Conservation (phyloP, 495 filamentous ascomycete species). For the Xylaria palmicola region DNA sequence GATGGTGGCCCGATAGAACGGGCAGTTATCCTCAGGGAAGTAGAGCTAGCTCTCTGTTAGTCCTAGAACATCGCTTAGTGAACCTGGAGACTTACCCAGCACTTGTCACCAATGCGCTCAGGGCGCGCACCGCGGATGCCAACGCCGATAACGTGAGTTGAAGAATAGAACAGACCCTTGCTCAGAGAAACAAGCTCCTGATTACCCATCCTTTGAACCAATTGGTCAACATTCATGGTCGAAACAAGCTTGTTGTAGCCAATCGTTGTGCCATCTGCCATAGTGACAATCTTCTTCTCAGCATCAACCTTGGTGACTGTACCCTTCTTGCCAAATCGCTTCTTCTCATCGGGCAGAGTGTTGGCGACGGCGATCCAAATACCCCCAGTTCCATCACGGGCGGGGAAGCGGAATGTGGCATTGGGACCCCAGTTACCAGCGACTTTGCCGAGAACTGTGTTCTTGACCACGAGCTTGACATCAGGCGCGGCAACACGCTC, state of each 20-base stretch:
- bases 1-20: conserved; percentile 99
- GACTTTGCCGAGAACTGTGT: conserved; percentile 93
- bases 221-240: conserved; percentile 93
- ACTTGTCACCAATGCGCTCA: conserved; percentile 98
- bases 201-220: conserved; percentile 86
- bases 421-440: conserved; percentile 99
- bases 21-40: conserved; percentile 98
- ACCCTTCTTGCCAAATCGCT: conserved; percentile 80
- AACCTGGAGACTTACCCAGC: conserved; percentile 82
- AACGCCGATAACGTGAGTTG: conserved; percentile 95
- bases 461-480: conserved; percentile 90
- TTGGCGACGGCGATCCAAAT: conserved; percentile 99
- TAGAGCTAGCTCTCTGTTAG: conserved; percentile 65
- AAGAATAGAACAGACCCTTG: conserved; percentile 95
- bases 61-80: conserved; percentile 22
- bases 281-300: conserved; percentile 74
- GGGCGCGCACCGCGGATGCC: conserved; percentile 89
- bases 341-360: conserved; percentile 90
- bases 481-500: conserved; percentile 98
- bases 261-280: conserved; percentile 86
- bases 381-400: conserved; percentile 89
- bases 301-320: conserved; percentile 83
- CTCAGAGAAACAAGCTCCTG: conserved; percentile 75
- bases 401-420: conserved; percentile 97
- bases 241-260: conserved; percentile 88